Evolutionary conservation across 148 eudicot genomes (phyloP), one percentile per base, ranked within the genome.

Genomic region (Gaultheria prostrata): DNA sequence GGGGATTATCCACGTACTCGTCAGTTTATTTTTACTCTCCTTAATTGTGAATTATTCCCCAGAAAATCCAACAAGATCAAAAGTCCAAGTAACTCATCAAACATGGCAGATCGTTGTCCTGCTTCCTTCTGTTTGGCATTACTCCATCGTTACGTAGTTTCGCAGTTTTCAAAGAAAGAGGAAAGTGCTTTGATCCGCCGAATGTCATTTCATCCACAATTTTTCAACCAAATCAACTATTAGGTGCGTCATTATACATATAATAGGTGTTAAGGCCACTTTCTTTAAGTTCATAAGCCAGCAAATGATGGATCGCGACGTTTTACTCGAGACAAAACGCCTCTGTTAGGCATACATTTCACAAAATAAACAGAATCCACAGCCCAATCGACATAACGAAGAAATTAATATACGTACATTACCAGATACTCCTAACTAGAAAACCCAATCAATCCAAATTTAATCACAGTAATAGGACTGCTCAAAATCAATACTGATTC

Each of bases 401-500:
- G 20, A 30, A 24, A 67, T 30, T 4, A 28, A 67, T 39, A 28
- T 24, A 6, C 35, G 1, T 67, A 13, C 35, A 67, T 28, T 67
- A 67, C 72, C 30, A 67, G 28, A 12, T 15, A 67, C 72, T 32
- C 53, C 35, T 28, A 4, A 67, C 35, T 28, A 3, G 71, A 67
- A 67, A 67, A 67, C 70, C 70, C 32, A 67, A 67, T 67, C 72
- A 67, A 67, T 28, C 72, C 72, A 67, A 67, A 67, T 28, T 30
- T 39, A 3, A 67, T 67, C 72, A 30, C 3, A 67, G 1, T 24
- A n/a, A 26, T n/a, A 54, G 83, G 54, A 32, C 24, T 71, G 76
- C 17, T 63, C 54, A 78, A 59, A 57, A 79, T 85, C 77, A 90
- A 81, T 85, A 90, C 70, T 88, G 86, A 79, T 77, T 87, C 95